Conservation (phyloP, 1,284 basidiomycete genomes). For the Rhodotorula mucilaginosa region DNA sequence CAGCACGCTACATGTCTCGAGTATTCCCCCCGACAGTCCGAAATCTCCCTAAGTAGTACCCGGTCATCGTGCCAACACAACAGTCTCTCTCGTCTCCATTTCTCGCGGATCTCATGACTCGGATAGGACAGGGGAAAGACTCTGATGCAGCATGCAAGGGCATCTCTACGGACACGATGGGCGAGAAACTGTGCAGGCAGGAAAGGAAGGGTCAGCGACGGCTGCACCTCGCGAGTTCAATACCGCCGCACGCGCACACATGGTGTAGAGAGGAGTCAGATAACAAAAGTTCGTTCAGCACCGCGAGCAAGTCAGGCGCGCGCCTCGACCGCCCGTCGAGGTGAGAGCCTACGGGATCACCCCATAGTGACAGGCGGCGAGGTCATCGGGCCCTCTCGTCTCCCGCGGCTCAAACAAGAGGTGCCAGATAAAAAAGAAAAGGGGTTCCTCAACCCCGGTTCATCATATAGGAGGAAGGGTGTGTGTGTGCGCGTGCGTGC, state of each 20-base stretch:
- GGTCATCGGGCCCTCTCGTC: constrained; percentile 1
- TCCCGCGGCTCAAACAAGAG: constrained; percentile 6
- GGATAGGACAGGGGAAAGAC: too few species aligned
- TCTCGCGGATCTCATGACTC: too few species aligned
- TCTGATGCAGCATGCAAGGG: too few species aligned
- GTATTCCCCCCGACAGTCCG: too few species aligned
- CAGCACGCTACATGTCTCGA: too few species aligned
- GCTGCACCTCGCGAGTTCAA: neutral
- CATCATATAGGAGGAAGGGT: neutral
- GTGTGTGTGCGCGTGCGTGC: neutral
- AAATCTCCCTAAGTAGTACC: too few species aligned
- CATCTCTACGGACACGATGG: too few species aligned
- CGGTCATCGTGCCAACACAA: too few species aligned
- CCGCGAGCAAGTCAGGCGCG: neutral
- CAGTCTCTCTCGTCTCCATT: too few species aligned
- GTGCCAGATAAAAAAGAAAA: constrained; percentile 10
- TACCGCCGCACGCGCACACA: neutral
- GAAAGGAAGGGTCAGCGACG: neutral
- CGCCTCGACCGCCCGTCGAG: neutral
- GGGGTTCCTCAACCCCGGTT: constrained; percentile 13
- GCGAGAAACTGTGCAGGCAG: too few species aligned
- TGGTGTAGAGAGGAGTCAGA: constrained; percentile 5
- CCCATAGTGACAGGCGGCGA: neutral
- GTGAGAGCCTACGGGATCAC: constrained; percentile 33
- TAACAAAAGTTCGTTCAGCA: constrained; percentile 13